phyloP scores from a whole-genome alignment of 495 filamentous ascomycete genomes.

The Neurospora sp. region DNA sequence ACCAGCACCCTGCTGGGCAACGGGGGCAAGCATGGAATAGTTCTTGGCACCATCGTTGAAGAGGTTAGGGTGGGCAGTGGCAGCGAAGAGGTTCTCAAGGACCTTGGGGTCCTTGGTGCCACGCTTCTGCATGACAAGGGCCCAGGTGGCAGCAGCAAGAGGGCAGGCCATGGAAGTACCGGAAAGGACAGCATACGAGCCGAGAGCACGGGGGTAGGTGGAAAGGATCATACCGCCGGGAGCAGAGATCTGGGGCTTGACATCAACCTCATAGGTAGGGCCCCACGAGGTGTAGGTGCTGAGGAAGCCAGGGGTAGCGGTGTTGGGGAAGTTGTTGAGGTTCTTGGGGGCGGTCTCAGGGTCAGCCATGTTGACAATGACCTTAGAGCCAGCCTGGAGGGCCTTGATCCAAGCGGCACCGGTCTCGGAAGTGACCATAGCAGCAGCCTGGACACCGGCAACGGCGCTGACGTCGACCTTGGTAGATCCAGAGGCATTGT shows the following conservation, averaged over 20 bases:
- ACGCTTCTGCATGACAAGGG: conserved; percentile 40
- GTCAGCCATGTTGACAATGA: conserved; percentile 34
- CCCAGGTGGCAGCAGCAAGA: conserved; percentile 43
- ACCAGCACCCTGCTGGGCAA: conserved; percentile 48
- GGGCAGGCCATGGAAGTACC: conserved; percentile 55
- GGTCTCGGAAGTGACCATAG: conserved; percentile 35
- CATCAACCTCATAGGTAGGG: conserved; percentile 43
- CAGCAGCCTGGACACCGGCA: conserved; percentile 22
- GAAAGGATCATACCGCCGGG: conserved; percentile 48
- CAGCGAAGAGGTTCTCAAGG: conserved; percentile 35
- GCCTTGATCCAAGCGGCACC: conserved; percentile 35
- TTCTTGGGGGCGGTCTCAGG: conserved; percentile 29
- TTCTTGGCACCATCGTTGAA: conserved; percentile 38
- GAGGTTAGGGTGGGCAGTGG: conserved; percentile 33
- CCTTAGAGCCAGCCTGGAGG: conserved; percentile 25
- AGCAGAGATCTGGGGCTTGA: conserved; percentile 44
- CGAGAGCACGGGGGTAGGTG: conserved; percentile 42
- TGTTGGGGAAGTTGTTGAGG: conserved; percentile 28
- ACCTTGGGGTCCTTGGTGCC: conserved; percentile 37
- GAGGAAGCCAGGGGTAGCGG: conserved; percentile 30
- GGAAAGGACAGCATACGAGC: conserved; percentile 43
- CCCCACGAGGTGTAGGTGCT: conserved; percentile 48
- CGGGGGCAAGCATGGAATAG: conserved; percentile 37
- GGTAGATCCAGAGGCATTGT: conserved; percentile 31
- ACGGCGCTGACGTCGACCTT: conserved; percentile 19